phyloP scores from a whole-genome alignment of 1,284 basidiomycete species.

The Ustilago crameri region DNA sequence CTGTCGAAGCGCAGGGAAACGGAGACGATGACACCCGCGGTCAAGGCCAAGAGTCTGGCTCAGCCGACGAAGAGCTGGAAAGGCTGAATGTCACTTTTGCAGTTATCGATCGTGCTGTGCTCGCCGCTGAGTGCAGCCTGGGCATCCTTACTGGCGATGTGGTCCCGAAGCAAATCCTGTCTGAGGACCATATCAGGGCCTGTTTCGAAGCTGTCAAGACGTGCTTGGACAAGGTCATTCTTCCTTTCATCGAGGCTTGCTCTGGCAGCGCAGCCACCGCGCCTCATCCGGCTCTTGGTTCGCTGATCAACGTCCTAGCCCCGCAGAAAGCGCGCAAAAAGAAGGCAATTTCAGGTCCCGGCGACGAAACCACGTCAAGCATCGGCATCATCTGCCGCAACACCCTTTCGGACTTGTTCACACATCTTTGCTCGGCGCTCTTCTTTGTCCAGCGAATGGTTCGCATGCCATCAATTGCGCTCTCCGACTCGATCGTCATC shows the following conservation, averaged over 20 bases:
- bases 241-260: constrained; percentile 84
- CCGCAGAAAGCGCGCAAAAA: constrained; percentile 47
- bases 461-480: constrained; percentile 69
- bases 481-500: constrained; percentile 74
- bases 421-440: constrained; percentile 57
- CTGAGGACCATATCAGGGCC: constrained; percentile 86
- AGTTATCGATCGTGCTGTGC: constrained; percentile 68
- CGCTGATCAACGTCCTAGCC: constrained; percentile 65
- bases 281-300: constrained; percentile 45
- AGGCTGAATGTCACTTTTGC: constrained; percentile 45
- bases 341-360: constrained; percentile 17
- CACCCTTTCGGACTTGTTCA: constrained; percentile 47
- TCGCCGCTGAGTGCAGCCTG: constrained; percentile 84
- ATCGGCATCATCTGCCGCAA: constrained; percentile 46
- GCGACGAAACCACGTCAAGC: constrained; percentile 23
- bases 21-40: neutral
- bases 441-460: constrained; percentile 69
- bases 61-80: constrained; percentile 72
- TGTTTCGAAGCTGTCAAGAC: constrained; percentile 83
- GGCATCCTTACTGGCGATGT: constrained; percentile 80
- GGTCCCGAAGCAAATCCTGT: constrained; percentile 80
- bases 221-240: constrained; percentile 80
- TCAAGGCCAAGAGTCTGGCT: constrained; percentile 71
- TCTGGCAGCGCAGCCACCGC: constrained; percentile 32
- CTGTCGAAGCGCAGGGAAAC: neutral